Conservation (phyloP, 2,329 filamentous ascomycete species). For the Calonectria multiphialidica region DNA sequence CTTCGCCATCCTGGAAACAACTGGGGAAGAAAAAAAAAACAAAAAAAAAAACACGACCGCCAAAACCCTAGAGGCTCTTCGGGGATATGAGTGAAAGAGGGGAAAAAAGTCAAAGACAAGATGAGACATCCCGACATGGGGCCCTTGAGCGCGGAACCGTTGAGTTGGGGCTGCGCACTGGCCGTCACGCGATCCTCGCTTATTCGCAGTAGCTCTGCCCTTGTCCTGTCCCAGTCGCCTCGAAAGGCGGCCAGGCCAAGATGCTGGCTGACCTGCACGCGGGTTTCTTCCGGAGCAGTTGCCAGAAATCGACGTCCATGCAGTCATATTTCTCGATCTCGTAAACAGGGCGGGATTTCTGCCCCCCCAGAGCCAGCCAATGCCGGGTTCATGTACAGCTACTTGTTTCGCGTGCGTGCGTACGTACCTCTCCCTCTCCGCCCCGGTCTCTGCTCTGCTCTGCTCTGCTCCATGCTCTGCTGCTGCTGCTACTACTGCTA, state of each 20-base stretch:
- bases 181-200: constrained; percentile 31
- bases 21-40: not conserved
- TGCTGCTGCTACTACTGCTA: too few relatives aligned
- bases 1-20: constrained; percentile 16
- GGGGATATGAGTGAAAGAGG: constrained; percentile 2
- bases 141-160: constrained; percentile 21
- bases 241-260: not conserved
- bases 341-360: not conserved
- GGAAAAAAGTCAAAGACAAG: constrained; percentile 7
- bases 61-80: constrained; percentile 9
- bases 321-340: not conserved
- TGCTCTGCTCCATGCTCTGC: not conserved
- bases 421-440: not conserved
- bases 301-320: constrained; percentile 2
- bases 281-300: not conserved
- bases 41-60: not conserved
- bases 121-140: constrained; percentile 12
- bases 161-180: constrained; percentile 26
- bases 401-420: not conserved
- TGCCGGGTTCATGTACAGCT: not conserved
- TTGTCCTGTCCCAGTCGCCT: constrained; percentile 1
- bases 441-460: not conserved
- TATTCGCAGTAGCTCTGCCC: constrained; percentile 9
- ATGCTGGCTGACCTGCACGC: not conserved
- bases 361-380: not conserved